phyloP scores from a whole-genome alignment of 148 eudicot genomes.

The Fagopyrum esculentum region DNA sequence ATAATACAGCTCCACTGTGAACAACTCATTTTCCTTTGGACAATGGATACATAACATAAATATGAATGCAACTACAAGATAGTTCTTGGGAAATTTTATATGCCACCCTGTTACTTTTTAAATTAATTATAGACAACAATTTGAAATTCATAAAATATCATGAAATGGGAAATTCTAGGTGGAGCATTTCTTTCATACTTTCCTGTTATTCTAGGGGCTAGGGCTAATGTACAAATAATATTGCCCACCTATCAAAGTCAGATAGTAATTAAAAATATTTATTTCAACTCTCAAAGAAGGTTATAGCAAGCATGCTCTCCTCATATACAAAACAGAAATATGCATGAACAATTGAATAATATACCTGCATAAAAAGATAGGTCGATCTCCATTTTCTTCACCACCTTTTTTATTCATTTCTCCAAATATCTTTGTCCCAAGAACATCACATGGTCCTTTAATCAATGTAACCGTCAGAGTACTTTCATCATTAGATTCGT shows the following conservation, averaged over 20 bases:
- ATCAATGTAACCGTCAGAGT: slow-evolving; percentile 52
- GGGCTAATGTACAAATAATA: not conserved
- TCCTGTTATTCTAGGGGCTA: not conserved
- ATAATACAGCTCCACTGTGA: not conserved
- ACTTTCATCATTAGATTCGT: slow-evolving; percentile 64
- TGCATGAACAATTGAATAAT: not conserved
- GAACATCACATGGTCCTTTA: slow-evolving; percentile 79
- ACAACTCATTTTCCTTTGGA: not conserved
- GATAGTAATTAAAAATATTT: not conserved
- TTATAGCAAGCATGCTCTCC: not conserved
- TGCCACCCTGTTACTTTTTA: not conserved
- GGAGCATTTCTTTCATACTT: not conserved
- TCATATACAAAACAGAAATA: not conserved
- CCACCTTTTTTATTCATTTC: slow-evolving; percentile 41
- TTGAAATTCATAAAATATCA: not conserved
- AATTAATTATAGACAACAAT: not conserved
- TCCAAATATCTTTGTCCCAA: slow-evolving; percentile 51
- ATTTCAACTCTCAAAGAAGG: not conserved
- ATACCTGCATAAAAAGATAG: slow-evolving; percentile 70
- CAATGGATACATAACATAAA: not conserved
- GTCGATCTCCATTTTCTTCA: slow-evolving; percentile 27
- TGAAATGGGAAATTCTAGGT: not conserved
- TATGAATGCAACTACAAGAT: not conserved
- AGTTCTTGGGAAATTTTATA: not conserved
- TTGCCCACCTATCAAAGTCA: not conserved